Evolutionary conservation across 768 basidiomycete genomes (phyloP), one percentile per base, ranked within the genome.

Genomic region (Rhodotorula sphaerocarpa): DNA sequence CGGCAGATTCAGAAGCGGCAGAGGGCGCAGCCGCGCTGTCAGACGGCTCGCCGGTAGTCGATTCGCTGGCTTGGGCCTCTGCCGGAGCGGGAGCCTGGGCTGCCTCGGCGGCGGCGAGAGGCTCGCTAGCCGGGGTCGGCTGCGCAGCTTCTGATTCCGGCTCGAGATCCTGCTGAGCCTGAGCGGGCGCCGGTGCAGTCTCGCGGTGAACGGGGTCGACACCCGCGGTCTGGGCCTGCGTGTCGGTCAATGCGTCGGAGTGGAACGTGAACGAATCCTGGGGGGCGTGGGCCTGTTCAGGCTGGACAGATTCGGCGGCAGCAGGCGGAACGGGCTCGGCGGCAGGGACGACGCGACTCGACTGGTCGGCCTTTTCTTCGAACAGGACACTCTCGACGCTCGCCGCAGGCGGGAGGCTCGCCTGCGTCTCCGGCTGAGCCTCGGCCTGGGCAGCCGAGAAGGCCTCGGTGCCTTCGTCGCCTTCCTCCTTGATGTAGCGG

Each of bases 401-500:
- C 3, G 57, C 46, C 10, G 36, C 36, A 16, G 36, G 36, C 36
- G 36, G 36, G 10, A 39, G 63, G 63, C 3, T 31, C 21, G 21
- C 57, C 46, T 7, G 5, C 27, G 47, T 27, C 23, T 27, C 27
- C 18, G 56, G 20, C 9, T 47, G 14, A 28, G 46, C 39, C 53
- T 53, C 25, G 15, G 42, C 15, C 42, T 43, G 42, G 20, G 51
- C 45, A 7, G 56, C 21, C 16, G 66, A 20, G 36, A 64, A 59
- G 21, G 39, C 23, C 65, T 73, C 79, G 16, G 77, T 76, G 56
- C 81, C 84, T 65, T 73, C 71, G 36, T 75, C 74, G 75, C 78
- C 73, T 74, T 75, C 75, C 42, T 77, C 95, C 79, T 95, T 96
- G 67, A 99, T 80, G 82, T 95, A 97, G 63, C 95, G 87, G 85